Evolutionary conservation across 345 rosid genomes (phyloP), one percentile per base, ranked within the genome.

Genomic region (Salix viminalis): DNA sequence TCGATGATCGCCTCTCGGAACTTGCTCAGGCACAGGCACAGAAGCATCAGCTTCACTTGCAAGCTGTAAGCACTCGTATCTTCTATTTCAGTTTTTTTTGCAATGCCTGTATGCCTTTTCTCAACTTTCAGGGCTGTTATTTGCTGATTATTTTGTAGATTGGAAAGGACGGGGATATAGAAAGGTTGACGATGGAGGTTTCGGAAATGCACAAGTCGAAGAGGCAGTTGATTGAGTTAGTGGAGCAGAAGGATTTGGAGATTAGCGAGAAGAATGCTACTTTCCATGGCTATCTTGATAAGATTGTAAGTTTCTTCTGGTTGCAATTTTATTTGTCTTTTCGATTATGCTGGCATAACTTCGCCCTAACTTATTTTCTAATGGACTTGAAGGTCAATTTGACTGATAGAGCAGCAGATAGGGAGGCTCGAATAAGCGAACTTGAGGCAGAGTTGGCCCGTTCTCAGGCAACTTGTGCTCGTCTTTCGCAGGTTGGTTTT

Each of bases 31-130:
- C 90, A 36, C 96, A 89, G 83, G 81, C 96, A 15, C 85, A 90
- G 86, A 93, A 91, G 82, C 98, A 93, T 81, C 93, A 91, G 85
- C 93, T 93, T 75, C 92, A 88, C 76, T 80, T 93, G 78, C 91
- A 90, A 85, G 85, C 84, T 70, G 97, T 93, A 77, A 16, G 39
- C 58, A 13, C 23, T 2, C 2, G 18, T 42, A 6, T 68, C 58
- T 36, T 30, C 42, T 0, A 7, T 7, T 13, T 21, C 11, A 65
- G 2, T 5, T 52, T 39, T 41, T 19, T 75, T 75, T n/a, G 65
- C 46, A 4, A 23, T 70, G 65, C 32, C 28, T 70, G n/a, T 28
- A 30, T 41, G 46, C 46, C 46, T 10, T 42, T 42, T 42, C 12
- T 10, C 44, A 41, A 42, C 4, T 12, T 42, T 62, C 18, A 21